Evolutionary conservation across 2,329 filamentous ascomycete species (phyloP).

Genomic region (Neopestalotiopsis clavispora): DNA sequence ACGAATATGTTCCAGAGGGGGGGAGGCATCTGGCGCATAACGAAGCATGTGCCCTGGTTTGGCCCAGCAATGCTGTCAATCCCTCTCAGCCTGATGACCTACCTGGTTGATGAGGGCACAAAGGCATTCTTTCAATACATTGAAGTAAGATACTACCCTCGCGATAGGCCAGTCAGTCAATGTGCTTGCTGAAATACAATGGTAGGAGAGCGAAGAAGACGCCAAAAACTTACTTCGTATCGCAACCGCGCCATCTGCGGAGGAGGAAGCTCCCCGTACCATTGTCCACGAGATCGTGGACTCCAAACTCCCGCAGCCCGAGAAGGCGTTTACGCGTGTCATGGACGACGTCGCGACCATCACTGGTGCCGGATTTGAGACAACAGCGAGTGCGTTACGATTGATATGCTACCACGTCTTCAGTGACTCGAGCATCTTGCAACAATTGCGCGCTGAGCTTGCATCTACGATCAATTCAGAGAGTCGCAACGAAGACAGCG

Average conservation of each 20-base stretch:
- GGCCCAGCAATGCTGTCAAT: not conserved
- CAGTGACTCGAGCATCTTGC: not conserved
- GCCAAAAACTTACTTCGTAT: not conserved
- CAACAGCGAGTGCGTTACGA: not conserved
- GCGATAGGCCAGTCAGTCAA: not conserved
- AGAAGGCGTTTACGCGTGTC: not conserved
- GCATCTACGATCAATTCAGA: not conserved
- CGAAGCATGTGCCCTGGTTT: not conserved
- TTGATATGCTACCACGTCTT: not conserved
- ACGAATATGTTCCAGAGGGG: not conserved
- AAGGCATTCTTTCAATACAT: not conserved
- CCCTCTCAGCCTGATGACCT: not conserved
- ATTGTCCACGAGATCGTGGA: not conserved
- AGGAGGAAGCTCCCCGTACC: not conserved
- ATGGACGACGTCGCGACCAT: not conserved
- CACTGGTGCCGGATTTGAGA: not conserved
- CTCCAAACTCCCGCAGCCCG: not conserved
- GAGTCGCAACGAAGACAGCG: no score
- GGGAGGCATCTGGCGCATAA: not conserved
- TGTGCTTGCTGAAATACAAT: not conserved
- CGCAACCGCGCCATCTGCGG: not conserved
- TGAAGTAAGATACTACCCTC: not conserved
- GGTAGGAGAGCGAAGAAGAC: not conserved
- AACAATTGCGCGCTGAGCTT: not conserved
- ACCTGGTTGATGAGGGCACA: not conserved